phyloP scores from a whole-genome alignment of 176 grass and related monocot species.

The Cocos nucifera region DNA sequence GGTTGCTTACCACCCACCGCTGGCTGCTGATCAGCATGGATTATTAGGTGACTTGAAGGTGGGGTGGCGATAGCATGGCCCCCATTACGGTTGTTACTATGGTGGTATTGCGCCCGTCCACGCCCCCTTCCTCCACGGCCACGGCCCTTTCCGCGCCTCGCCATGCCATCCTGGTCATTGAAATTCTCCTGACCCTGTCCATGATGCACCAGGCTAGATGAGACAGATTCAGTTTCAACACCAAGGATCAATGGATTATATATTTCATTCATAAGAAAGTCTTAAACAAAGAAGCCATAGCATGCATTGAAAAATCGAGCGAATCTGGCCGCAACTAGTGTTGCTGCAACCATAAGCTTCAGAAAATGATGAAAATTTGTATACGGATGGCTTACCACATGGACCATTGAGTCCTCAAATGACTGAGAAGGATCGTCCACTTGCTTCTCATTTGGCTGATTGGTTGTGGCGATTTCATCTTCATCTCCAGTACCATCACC shows the following conservation, averaged over 20 bases:
- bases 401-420: slow-evolving; percentile 45
- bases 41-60: slow-evolving; percentile 28
- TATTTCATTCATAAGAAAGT: too few species aligned
- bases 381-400: slow-evolving; percentile 29
- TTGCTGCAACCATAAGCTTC: too few species aligned
- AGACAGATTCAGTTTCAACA: too few species aligned
- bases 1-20: slow-evolving; percentile 48
- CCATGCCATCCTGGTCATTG: slow-evolving; percentile 35
- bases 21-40: slow-evolving; percentile 24
- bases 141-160: slow-evolving; percentile 37
- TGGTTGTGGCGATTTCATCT: slow-evolving; percentile 71
- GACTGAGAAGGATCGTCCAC: slow-evolving; percentile 41
- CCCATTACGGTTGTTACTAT: slow-evolving; percentile 31
- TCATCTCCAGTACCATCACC: slow-evolving; percentile 43
- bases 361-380: neutral
- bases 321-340: too few species aligned
- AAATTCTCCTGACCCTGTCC: slow-evolving; percentile 46
- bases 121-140: slow-evolving; percentile 47
- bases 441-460: slow-evolving; percentile 63
- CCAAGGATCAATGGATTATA: too few species aligned
- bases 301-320: too few species aligned
- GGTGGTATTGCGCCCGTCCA: slow-evolving; percentile 41
- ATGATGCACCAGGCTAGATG: slow-evolving; percentile 1
- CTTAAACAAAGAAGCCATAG: too few species aligned
- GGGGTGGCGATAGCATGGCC: slow-evolving; percentile 19